Evolutionary conservation across 2,329 filamentous ascomycete species (phyloP).

Genomic region (Hymenoscyphus repandus): DNA sequence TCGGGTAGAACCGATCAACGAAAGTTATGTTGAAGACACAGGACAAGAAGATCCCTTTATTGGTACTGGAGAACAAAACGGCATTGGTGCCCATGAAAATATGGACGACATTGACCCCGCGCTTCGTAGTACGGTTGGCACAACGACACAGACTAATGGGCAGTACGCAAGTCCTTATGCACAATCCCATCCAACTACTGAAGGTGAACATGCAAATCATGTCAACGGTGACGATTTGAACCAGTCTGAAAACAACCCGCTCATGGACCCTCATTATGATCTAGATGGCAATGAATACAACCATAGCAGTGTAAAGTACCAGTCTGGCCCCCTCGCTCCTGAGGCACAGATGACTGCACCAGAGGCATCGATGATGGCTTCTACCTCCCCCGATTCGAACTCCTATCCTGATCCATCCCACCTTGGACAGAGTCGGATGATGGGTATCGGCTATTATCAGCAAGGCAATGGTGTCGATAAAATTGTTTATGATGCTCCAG

Average conservation of each 20-base stretch:
- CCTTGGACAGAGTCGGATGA: slow-evolving; percentile 23
- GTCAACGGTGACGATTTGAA: slow-evolving; percentile 5
- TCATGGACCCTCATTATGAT: slow-evolving; percentile 19
- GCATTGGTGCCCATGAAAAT: not conserved
- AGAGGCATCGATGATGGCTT: slow-evolving; percentile 7
- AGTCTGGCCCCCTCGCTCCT: slow-evolving; percentile 20
- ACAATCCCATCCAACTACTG: slow-evolving; percentile 2
- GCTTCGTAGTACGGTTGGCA: slow-evolving; percentile 17
- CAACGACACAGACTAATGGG: slow-evolving; percentile 8
- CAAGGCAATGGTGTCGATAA: slow-evolving; percentile 25
- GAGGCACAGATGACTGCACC: not conserved
- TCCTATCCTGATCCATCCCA: slow-evolving; percentile 24
- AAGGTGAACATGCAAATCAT: slow-evolving; percentile 5
- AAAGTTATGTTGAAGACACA: slow-evolving; percentile 18
- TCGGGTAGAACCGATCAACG: slow-evolving; percentile 20
- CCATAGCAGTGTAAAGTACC: slow-evolving; percentile 16
- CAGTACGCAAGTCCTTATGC: slow-evolving; percentile 8
- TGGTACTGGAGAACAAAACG: slow-evolving; percentile 5
- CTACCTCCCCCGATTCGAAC: slow-evolving; percentile 8
- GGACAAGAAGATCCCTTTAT: slow-evolving; percentile 11
- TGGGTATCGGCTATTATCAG: slow-evolving; percentile 30
- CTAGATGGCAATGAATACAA: slow-evolving; percentile 19
- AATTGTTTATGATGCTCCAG: slow-evolving; percentile 29
- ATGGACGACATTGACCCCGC: slow-evolving; percentile 28
- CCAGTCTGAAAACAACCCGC: slow-evolving; percentile 4